phyloP scores from a whole-genome alignment of 805 yeast genomes.

The Ogataea salicorniae region DNA sequence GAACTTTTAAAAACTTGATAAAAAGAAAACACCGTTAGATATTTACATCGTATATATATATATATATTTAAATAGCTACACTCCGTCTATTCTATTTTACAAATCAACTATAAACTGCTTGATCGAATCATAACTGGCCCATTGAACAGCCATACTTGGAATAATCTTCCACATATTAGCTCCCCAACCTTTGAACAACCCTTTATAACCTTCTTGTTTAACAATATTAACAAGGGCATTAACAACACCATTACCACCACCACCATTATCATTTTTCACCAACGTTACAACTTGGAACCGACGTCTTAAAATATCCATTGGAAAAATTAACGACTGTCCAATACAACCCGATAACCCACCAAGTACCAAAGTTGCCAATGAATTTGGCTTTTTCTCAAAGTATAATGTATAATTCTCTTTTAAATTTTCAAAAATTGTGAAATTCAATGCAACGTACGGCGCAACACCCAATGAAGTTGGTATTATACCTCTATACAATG shows the following conservation, averaged over 20 bases:
- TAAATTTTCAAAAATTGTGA: conserved; percentile 80
- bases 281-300: conserved; percentile 87
- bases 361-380: conserved; percentile 55
- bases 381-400: conserved; percentile 17
- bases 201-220: conserved; percentile 64
- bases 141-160: conserved; percentile 94
- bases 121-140: conserved; percentile 78
- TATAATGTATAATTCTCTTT: conserved; percentile 46
- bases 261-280: conserved; percentile 70
- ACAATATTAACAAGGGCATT: conserved; percentile 73
- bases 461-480: conserved; percentile 96
- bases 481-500: conserved; percentile 75
- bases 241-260: conserved; percentile 51
- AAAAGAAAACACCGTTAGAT: too few relatives aligned
- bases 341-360: conserved; percentile 89
- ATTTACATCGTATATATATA: too few relatives aligned
- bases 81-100: neutral
- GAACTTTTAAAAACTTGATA: too few relatives aligned
- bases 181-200: conserved; percentile 67
- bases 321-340: conserved; percentile 87
- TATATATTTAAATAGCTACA: too few relatives aligned
- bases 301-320: conserved; percentile 83
- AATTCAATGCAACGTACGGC: conserved; percentile 91
- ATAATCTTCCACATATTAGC: conserved; percentile 86
- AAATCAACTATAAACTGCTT: conserved; percentile 35